Evolutionary conservation across 1,284 basidiomycete genomes (phyloP).

Genomic region (Papiliotrema flavescens): DNA sequence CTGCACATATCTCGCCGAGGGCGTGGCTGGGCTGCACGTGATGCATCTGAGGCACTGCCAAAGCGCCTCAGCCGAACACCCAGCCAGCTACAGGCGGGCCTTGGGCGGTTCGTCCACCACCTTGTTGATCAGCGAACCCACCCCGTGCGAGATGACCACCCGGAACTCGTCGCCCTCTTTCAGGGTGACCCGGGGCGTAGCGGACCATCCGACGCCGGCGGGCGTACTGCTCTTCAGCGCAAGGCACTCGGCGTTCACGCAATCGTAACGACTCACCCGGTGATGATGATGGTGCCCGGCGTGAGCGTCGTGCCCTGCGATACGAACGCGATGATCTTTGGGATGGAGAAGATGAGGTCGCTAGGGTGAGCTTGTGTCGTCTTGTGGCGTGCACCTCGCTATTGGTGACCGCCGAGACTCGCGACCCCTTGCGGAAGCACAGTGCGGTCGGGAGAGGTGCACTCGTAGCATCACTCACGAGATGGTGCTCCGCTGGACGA

Average conservation of each 20-base stretch:
- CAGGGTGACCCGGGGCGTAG: slow-evolving; percentile 35
- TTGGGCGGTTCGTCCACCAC: slow-evolving; percentile 35
- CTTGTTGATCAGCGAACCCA: slow-evolving; percentile 51
- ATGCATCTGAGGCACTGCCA: too few relatives aligned
- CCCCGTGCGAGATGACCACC: slow-evolving; percentile 46
- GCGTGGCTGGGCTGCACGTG: too few relatives aligned
- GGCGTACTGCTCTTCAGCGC: slow-evolving; percentile 33
- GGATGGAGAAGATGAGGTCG: slow-evolving; percentile 50
- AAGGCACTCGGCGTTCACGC: not conserved
- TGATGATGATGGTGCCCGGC: slow-evolving; percentile 73
- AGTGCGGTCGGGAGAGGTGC: too few relatives aligned
- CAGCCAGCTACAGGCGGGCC: not conserved
- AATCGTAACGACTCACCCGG: slow-evolving; percentile 40
- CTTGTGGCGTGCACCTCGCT: too few relatives aligned
- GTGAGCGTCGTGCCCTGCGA: slow-evolving; percentile 82
- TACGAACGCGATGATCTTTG: slow-evolving; percentile 60
- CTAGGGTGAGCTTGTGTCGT: slow-evolving; percentile 25
- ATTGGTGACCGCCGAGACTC: too few relatives aligned
- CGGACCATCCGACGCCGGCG: slow-evolving; percentile 46
- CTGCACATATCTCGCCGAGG: too few relatives aligned
- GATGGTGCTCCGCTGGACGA: slow-evolving; percentile 43
- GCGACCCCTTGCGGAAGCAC: too few relatives aligned
- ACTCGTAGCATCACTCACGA: slow-evolving; percentile 35
- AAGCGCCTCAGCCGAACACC: too few relatives aligned
- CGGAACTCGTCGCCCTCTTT: slow-evolving; percentile 48